Percentiles rank a stretch among this genome's conserved stretches.
phyloP scores from a whole-genome alignment of 116 monocot genomes.

The Dioscorea cayenensis region DNA sequence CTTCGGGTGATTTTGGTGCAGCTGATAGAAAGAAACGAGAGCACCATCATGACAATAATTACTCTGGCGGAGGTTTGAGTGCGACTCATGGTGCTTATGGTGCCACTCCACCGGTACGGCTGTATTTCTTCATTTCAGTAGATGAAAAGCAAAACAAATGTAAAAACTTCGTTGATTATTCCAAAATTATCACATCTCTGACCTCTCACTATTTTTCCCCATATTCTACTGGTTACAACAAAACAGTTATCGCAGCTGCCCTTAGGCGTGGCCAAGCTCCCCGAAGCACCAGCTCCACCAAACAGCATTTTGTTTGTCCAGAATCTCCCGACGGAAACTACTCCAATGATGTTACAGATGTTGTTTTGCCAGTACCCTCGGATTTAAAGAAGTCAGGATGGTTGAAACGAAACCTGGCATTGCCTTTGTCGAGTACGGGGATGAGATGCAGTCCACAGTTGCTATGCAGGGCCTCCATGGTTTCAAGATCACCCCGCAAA shows the following conservation, averaged over 20 bases:
- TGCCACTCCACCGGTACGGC: slow-evolving; percentile 52
- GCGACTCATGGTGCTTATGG: slow-evolving; percentile 71
- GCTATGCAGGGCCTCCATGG: slow-evolving; percentile 75
- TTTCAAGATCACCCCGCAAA: slow-evolving; percentile 80
- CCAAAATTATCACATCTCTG: neutral
- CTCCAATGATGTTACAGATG: slow-evolving; percentile 94
- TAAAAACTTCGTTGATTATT: no score
- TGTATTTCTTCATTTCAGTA: neutral
- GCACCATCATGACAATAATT: slow-evolving; percentile 66
- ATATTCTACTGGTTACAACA: neutral
- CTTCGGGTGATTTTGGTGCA: slow-evolving; percentile 17
- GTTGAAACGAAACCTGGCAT: slow-evolving; percentile 90
- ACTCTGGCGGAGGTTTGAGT: slow-evolving; percentile 32
- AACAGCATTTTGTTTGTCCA: slow-evolving; percentile 91
- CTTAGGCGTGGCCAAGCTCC: slow-evolving; percentile 50
- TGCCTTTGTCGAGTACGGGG: slow-evolving; percentile 88
- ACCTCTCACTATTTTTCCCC: neutral
- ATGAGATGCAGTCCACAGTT: slow-evolving; percentile 75
- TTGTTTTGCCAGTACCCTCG: slow-evolving; percentile 86
- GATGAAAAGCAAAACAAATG: no score
- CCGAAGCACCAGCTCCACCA: slow-evolving; percentile 64
- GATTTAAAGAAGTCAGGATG: slow-evolving; percentile 95
- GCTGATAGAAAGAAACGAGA: slow-evolving; percentile 79
- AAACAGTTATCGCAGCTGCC: slow-evolving; percentile 61
- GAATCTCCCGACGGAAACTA: slow-evolving; percentile 83